phyloP scores from a whole-genome alignment of 1,284 basidiomycete species.

The Fomitopsis schrenkii region DNA sequence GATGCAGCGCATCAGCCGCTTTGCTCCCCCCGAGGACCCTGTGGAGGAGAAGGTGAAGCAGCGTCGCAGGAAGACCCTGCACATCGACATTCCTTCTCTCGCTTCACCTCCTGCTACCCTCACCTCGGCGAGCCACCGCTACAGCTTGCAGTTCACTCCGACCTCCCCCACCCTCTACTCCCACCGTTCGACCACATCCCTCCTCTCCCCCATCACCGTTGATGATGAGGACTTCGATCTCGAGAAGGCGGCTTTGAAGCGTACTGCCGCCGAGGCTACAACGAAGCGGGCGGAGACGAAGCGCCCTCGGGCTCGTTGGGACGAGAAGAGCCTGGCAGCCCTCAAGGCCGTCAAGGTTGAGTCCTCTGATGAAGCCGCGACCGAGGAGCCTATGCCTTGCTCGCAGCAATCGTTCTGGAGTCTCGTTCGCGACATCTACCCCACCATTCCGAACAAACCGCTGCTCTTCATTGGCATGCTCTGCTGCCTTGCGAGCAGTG shows the following conservation, averaged over 20 bases:
- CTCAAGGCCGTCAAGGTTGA: slow-evolving; percentile 33
- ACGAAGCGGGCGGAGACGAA: slow-evolving; percentile 20
- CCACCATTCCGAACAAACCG: slow-evolving; percentile 73
- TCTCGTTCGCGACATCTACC: slow-evolving; percentile 61
- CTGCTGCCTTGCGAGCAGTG: slow-evolving; percentile 66
- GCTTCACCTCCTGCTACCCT: slow-evolving; percentile 22
- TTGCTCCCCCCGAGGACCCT: slow-evolving; percentile 32
- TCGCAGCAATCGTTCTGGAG: slow-evolving; percentile 34
- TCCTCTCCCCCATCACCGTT: slow-evolving; percentile 25
- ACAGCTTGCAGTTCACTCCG: slow-evolving; percentile 63
- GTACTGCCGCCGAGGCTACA: slow-evolving; percentile 15
- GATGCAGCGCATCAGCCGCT: slow-evolving; percentile 31
- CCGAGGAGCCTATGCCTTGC: slow-evolving; percentile 15
- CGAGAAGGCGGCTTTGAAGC: slow-evolving; percentile 23
- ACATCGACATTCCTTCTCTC: slow-evolving; percentile 27
- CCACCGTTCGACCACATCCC: slow-evolving; percentile 31
- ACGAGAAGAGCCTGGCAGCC: slow-evolving; percentile 31
- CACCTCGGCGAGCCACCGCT: slow-evolving; percentile 32
- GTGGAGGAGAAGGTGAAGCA: slow-evolving; percentile 19
- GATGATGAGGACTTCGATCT: slow-evolving; percentile 35
- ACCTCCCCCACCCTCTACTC: slow-evolving; percentile 31
- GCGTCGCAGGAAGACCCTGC: slow-evolving; percentile 27
- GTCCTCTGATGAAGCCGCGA: slow-evolving; percentile 10
- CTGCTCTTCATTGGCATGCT: slow-evolving; percentile 67
- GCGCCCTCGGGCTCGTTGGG: slow-evolving; percentile 35